These are phyloP conservation scores for Ophiostoma sp. DNA, from an alignment of 2,329 filamentous ascomycete genomes.

Conservation along the genomic window DNA sequence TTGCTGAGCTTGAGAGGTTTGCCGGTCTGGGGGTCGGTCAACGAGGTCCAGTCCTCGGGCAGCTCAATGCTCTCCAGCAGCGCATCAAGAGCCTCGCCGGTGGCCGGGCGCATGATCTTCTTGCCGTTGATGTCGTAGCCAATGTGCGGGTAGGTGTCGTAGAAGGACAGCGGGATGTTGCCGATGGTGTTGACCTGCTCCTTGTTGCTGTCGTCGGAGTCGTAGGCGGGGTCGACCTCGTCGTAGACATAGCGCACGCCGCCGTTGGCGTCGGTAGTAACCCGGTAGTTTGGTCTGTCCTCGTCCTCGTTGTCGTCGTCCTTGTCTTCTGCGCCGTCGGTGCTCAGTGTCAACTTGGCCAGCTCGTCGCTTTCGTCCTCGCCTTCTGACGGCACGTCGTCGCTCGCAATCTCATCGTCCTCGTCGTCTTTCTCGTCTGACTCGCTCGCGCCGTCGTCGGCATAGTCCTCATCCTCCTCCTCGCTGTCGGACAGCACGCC, in stretches of 20 bases:
- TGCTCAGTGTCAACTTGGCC: slow-evolving; percentile 33
- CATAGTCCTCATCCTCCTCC: slow-evolving; percentile 50
- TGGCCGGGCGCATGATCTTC: slow-evolving; percentile 92
- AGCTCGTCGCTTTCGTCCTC: slow-evolving; percentile 40
- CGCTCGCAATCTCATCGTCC: slow-evolving; percentile 40
- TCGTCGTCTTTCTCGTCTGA: slow-evolving; percentile 35
- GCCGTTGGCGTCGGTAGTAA: slow-evolving; percentile 80
- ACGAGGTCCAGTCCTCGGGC: slow-evolving; percentile 92
- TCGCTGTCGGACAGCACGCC: slow-evolving; percentile 54
- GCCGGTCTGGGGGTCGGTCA: slow-evolving; percentile 89
- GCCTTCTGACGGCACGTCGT: slow-evolving; percentile 39
- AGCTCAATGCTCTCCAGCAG: slow-evolving; percentile 94
- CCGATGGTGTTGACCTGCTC: slow-evolving; percentile 86
- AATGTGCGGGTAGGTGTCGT: slow-evolving; percentile 96
- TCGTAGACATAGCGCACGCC: slow-evolving; percentile 85
- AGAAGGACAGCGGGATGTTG: slow-evolving; percentile 88
- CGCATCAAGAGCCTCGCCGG: slow-evolving; percentile 86
- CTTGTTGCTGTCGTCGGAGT: slow-evolving; percentile 83
- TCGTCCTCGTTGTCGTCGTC: slow-evolving; percentile 35
- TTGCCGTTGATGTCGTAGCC: slow-evolving; percentile 99
- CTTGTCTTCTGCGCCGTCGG: slow-evolving; percentile 33
- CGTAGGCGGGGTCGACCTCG: slow-evolving; percentile 90
- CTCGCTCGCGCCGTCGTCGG: slow-evolving; percentile 41
- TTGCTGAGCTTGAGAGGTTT: slow-evolving; percentile 82
- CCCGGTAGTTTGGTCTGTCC: slow-evolving; percentile 45